Base-by-base conservation (phyloP, 306 rosid species). In the Coriaria nepalensis region DNA sequence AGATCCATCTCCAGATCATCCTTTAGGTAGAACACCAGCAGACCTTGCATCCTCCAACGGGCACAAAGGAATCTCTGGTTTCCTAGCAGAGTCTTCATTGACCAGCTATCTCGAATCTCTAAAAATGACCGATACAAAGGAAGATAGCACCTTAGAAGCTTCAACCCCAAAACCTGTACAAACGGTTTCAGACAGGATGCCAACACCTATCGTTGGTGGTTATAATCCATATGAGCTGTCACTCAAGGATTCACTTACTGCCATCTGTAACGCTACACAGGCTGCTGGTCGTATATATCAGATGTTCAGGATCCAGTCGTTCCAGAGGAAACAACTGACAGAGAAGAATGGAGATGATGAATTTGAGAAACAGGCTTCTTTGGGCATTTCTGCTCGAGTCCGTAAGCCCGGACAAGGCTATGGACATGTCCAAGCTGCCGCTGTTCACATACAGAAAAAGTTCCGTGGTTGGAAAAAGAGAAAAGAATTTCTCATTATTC, bases 401-500 rank as follows among this genome's bases (percentile, higher is more conserved):
- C 6, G 52, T 62, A 86, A 72, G 70, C 65, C 77, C 6, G 71
- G 88, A 68, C 71, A 53, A 43, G 61, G 59, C 52, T 49, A 74
- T 53, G 75, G 79, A 53, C 63, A 56, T 34, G 69, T 56, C 59
- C 63, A 82, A 63, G 40, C 74, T 48, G 93, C 96, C 34, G 96
- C 96, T 10, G 42, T 56, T 61, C 81, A 63, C 33, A 86, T 86
- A 68, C 96, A 86, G 81, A 86, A 86, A 45, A 86, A 86, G 71
- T 86, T 55, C 10, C 96, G 96, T 43, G 93, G 96, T 68, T 86
- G 93, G 93, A 82, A 57, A 74, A 79, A 68, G 71, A 86, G 93
- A 75, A 82, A 72, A 76, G 93, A 86, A 39, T 86, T 86, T 76
- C 61, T 86, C 66, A 60, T 74, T 54, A 82, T 74, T 64, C 93